Percentiles rank a stretch among this genome's conserved stretches.
phyloP scores from a whole-genome alignment of 2,329 filamentous ascomycete genomes.

The Hymenoscyphus fructigenus region DNA sequence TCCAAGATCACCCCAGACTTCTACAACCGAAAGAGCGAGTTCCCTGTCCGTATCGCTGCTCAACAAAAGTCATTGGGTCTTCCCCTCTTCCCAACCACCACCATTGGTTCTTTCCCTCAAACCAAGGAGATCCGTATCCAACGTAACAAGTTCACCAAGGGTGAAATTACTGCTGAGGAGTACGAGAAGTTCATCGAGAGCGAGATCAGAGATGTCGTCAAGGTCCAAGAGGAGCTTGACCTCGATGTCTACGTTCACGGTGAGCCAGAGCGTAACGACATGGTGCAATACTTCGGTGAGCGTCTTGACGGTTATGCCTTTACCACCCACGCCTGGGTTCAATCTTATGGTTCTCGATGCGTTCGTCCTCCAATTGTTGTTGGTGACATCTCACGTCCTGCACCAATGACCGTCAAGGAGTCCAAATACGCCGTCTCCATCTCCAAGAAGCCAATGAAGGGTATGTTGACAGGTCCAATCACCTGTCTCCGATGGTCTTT shows the following conservation, averaged over 20 bases:
- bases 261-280: slow-evolving; percentile 99
- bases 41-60: slow-evolving; percentile 78
- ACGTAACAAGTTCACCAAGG: slow-evolving; percentile 99
- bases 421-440: slow-evolving; percentile 96
- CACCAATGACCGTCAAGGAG: slow-evolving; percentile 99
- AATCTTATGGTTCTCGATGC: slow-evolving; percentile 97
- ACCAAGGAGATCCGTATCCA: slow-evolving; percentile 97
- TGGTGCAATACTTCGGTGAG: slow-evolving; percentile 99
- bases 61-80: slow-evolving; percentile 93
- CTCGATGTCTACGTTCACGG: slow-evolving; percentile 98
- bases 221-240: slow-evolving; percentile 96
- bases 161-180: slow-evolving; percentile 85
- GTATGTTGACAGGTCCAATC: slow-evolving; percentile 98
- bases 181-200: slow-evolving; percentile 99
- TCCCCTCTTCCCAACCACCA: slow-evolving; percentile 97
- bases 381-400: slow-evolving; percentile 95
- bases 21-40: slow-evolving; percentile 92
- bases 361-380: slow-evolving; percentile 98
- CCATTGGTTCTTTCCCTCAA: slow-evolving; percentile 99
- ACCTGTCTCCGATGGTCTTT: slow-evolving; percentile 99
- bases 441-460: slow-evolving; percentile 99
- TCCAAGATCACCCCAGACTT: slow-evolving; percentile 77
- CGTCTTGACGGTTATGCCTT: slow-evolving; percentile 95
- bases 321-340: slow-evolving; percentile 98
- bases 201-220: slow-evolving; percentile 93